These are phyloP conservation scores for Coccomyxa subellipsoidea DNA, from an alignment of 163 green algal genomes.

Conservation along the genomic window DNA sequence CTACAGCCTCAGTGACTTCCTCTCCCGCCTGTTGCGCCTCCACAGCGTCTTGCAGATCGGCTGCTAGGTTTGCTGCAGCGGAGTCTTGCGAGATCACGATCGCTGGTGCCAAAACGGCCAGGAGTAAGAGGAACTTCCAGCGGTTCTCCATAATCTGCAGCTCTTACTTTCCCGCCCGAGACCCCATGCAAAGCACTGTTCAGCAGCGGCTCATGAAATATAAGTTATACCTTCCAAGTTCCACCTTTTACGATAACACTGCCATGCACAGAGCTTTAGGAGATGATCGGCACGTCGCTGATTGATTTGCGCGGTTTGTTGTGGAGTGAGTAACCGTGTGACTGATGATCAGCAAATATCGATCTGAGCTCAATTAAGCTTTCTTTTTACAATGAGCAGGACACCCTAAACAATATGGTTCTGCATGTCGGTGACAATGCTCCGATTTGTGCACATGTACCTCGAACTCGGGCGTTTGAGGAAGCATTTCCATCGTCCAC, in stretches of 20 bases:
- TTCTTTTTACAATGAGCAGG: too few relatives aligned
- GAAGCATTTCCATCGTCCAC: too few relatives aligned
- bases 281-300: neutral
- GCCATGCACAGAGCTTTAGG: neutral
- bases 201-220: neutral
- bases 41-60: neutral
- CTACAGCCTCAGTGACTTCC: slow-evolving; percentile 2
- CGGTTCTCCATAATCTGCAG: neutral
- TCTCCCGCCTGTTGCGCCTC: slow-evolving; percentile 4
- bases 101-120: neutral
- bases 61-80: neutral
- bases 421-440: too few relatives aligned
- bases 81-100: neutral
- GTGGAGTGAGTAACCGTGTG: neutral
- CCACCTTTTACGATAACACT: neutral
- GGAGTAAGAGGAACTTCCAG: neutral
- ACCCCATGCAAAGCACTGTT: neutral
- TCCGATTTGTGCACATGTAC: neutral
- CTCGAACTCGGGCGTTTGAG: too few relatives aligned
- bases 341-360: too few relatives aligned
- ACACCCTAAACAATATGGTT: too few relatives aligned
- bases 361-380: too few relatives aligned
- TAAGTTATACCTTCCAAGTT: neutral
- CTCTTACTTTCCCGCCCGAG: neutral
- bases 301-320: neutral